Conservation (phyloP, 257 asterid genomes). For the Osmanthus fragrans region DNA sequence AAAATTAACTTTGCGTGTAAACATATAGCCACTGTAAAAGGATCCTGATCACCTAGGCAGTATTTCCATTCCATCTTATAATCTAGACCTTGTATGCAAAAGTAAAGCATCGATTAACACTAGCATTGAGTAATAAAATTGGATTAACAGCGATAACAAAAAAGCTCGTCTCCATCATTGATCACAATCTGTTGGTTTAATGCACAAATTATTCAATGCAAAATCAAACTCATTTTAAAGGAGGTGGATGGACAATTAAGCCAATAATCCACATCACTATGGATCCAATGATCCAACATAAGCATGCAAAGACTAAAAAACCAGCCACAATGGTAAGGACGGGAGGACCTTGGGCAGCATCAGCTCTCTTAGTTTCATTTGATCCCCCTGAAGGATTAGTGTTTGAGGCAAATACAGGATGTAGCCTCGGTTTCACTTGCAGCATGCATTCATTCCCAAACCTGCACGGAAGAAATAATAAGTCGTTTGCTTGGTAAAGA, state of each 20-base stretch:
- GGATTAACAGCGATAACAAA: neutral
- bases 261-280: slow-evolving; percentile 52
- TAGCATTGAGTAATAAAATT: neutral
- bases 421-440: slow-evolving; percentile 28
- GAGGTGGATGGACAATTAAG: slow-evolving; percentile 47
- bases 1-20: too few species aligned
- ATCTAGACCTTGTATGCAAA: neutral
- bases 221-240: slow-evolving; percentile 24
- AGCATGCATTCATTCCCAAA: slow-evolving; percentile 26
- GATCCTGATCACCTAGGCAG: too few species aligned
- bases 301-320: slow-evolving; percentile 41
- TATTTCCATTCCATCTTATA: too few species aligned
- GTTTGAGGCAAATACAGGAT: slow-evolving; percentile 44
- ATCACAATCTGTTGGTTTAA: neutral
- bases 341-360: slow-evolving; percentile 54
- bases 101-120: neutral
- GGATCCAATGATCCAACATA: slow-evolving; percentile 59
- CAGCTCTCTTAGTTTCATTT: slow-evolving; percentile 28
- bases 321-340: slow-evolving; percentile 81
- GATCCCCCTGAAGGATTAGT: slow-evolving; percentile 46
- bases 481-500: neutral
- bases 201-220: slow-evolving; percentile 4
- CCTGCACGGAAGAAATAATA: slow-evolving; percentile 38
- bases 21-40: too few species aligned
- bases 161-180: neutral